Evolutionary conservation across 75 land plant genomes (phyloP).

Genomic region (Selaginella moellendorffii): DNA sequence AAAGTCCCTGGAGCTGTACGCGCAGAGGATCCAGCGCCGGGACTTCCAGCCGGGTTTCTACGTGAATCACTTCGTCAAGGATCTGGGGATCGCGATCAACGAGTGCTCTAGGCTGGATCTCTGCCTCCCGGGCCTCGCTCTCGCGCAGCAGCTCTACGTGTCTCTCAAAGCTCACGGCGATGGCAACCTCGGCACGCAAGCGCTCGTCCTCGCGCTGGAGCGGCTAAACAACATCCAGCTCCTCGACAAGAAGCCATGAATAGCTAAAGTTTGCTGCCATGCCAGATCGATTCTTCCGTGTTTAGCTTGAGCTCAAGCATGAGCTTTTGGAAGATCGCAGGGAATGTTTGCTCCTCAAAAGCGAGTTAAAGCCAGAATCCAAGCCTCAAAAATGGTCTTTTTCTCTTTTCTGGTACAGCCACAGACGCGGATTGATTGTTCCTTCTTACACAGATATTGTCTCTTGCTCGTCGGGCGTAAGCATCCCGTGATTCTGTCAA

Average conservation of each 20-base stretch:
- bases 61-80: constrained; percentile 80
- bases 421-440: too few relatives aligned
- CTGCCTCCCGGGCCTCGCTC: constrained; percentile 74
- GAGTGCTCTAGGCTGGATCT: constrained; percentile 80
- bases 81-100: constrained; percentile 62
- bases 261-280: too few relatives aligned
- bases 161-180: constrained; percentile 82
- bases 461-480: too few relatives aligned
- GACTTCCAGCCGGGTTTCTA: constrained; percentile 61
- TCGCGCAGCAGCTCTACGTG: constrained; percentile 89
- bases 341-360: too few relatives aligned
- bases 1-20: constrained; percentile 50
- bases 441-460: too few relatives aligned
- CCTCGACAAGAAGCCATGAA: background rate
- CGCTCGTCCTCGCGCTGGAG: constrained; percentile 64
- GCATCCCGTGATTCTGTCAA: too few relatives aligned
- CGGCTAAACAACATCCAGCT: constrained; percentile 49
- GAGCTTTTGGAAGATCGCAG: too few relatives aligned
- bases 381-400: too few relatives aligned
- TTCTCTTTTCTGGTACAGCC: too few relatives aligned
- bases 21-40: constrained; percentile 44
- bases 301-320: too few relatives aligned
- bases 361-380: too few relatives aligned
- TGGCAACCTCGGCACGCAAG: constrained; percentile 78
- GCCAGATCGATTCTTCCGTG: too few relatives aligned